Evolutionary conservation across 768 basidiomycete genomes (phyloP), one percentile per base, ranked within the genome.

Genomic region (Termitomyces heimii): DNA sequence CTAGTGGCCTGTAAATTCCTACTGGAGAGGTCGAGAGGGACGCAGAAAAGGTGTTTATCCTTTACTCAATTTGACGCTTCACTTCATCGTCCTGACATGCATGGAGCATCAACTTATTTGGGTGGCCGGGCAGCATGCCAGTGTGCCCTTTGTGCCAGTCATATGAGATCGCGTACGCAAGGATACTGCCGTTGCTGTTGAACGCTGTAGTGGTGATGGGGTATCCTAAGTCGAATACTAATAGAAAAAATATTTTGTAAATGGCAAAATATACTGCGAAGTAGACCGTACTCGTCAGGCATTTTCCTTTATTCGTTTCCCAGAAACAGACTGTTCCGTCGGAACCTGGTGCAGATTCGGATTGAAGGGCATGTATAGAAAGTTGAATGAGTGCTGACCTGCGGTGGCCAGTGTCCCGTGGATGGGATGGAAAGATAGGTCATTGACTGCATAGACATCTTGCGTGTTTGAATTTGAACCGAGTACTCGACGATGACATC

Each of bases 91-190:
- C 89, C 69, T 89, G 91, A 75, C 86, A 88, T 18, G 84, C 83
- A 65, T 92, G 90, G 62, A 93, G 67, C 83, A 89, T 87, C 62
- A 94, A 69, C 70, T 92, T 92, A 74, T 91, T 92, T 18, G 86
- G 82, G 59, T 80, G 77, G 44, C 77, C 75, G 8, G 79, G 76
- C 7, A 87, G 86, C 80, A 88, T 91, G 16, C 93, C 94, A 8
- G 84, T 82, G 69, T 94, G 89, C 5, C 93, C 92, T 68, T 94
- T 93, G 20, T 86, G 88, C 94, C 94, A 95, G 66, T 95, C 94
- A 62, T 96, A 96, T 16, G 92, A 92, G 22, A 95, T 71, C 0
- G 92, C 88, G 62, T 97, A 97, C 0, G 94, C 94, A 66, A 97
- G 90, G 60, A 97, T 89, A 22, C 76, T 85, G 24, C 92, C 92